Base-by-base conservation (phyloP, 257 asterid species). In the Mentha longifolia region DNA sequence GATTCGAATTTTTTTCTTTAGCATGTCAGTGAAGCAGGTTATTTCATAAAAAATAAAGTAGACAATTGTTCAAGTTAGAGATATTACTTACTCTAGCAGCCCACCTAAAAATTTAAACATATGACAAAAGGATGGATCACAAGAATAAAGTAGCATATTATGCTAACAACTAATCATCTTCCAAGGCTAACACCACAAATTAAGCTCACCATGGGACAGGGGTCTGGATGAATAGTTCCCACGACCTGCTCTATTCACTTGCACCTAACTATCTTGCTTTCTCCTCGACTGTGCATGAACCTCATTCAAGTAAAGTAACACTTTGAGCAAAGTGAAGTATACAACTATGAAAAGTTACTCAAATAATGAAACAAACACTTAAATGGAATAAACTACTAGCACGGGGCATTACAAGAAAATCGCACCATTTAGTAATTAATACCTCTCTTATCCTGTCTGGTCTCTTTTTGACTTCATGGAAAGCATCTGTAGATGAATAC, bases 401-500 rank as follows among this genome's bases (percentile, higher is more conserved):
- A 49, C 7, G 56, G 11, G 16, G 56, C 56, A 49, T 49, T 19
- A 46, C 19, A 11, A 43, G 12, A 11, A 15, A 43, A 43, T 43
- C 50, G 3, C 15, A 46, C n/a, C 56, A 49, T 16, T 49, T 3
- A 54, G 59, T n/a, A n/a, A n/a, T n/a, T n/a, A n/a, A n/a, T 84
- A 92, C 97, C 97, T 85, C 95, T 79, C 82, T 92, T 76, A 78
- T 92, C 61, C 85, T 84, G 68, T 86, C 91, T 37, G 92, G 92
- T 70, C 82, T 92, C 77, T 91, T 82, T 74, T 84, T 87, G 6
- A 89, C 97, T 80, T 92, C 97, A 72, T 92, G 97, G 78, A 92
- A 92, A 43, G 97, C 74, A 78, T 92, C 97, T 92, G 95, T 75
- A 68, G 45, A 68, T 67, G 67, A 71, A 75, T 15, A 71, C 56